phyloP scores from a whole-genome alignment of 2,329 filamentous ascomycete species.

The Colletotrichum trifolii region DNA sequence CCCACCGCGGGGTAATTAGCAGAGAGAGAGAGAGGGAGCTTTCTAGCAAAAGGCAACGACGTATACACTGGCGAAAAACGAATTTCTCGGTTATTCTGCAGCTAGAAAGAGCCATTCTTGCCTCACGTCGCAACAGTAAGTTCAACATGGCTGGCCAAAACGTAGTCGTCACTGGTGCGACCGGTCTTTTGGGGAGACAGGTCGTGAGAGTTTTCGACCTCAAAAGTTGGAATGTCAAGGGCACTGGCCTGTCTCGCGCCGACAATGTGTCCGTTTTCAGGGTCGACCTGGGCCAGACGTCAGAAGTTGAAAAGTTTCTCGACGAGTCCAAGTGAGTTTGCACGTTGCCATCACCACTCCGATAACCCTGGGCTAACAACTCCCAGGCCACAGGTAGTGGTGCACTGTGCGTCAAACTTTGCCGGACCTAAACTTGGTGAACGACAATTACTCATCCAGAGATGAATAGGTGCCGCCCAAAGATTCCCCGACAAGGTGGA shows the following conservation, averaged over 20 bases:
- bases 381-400: slow-evolving; percentile 76
- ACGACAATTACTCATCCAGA: neutral
- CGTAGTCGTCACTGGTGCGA: slow-evolving; percentile 85
- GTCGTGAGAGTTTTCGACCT: slow-evolving; percentile 77
- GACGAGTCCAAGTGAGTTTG: slow-evolving; percentile 64
- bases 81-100: too few species aligned
- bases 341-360: neutral
- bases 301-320: slow-evolving; percentile 61
- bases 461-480: slow-evolving; percentile 78
- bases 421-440: neutral
- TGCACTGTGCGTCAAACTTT: slow-evolving; percentile 74
- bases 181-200: slow-evolving; percentile 84
- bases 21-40: slow-evolving; percentile 17
- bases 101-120: neutral
- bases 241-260: slow-evolving; percentile 79
- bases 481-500: slow-evolving; percentile 89
- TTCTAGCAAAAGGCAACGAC: slow-evolving; percentile 3
- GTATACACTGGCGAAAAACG: too few species aligned
- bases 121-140: neutral
- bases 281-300: slow-evolving; percentile 60
- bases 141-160: slow-evolving; percentile 54
- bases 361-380: neutral
- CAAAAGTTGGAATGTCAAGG: slow-evolving; percentile 75
- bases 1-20: slow-evolving; percentile 34
- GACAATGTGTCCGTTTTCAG: slow-evolving; percentile 75